Evolutionary conservation across 352 stramenopile species (phyloP).

Genomic region (Phytopythium aichiense): DNA sequence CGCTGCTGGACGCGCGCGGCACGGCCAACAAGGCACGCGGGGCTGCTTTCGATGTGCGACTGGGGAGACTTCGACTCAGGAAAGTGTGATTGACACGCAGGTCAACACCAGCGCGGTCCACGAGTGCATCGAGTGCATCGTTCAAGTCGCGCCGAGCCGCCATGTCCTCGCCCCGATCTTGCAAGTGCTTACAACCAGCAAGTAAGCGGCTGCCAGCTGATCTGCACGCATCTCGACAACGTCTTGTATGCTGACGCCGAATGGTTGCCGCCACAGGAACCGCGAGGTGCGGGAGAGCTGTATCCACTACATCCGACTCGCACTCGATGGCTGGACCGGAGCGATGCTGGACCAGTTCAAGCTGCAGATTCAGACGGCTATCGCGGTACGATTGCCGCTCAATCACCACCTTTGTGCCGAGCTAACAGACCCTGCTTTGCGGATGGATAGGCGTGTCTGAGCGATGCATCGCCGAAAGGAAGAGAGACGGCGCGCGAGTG

Average conservation of each 20-base stretch:
- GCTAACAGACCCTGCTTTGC: not conserved
- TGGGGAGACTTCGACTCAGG: not conserved
- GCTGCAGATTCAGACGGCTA: slow-evolving; percentile 29
- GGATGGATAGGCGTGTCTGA: slow-evolving; percentile 16
- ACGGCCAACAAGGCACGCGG: slow-evolving; percentile 44
- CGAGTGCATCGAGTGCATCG: slow-evolving; percentile 49
- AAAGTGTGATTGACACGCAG: slow-evolving; percentile 4
- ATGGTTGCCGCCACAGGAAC: slow-evolving; percentile 24
- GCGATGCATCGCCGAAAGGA: slow-evolving; percentile 52
- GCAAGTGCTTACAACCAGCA: slow-evolving; percentile 38
- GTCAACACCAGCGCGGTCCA: slow-evolving; percentile 49
- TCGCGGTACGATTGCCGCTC: slow-evolving; percentile 20
- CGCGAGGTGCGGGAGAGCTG: slow-evolving; percentile 60
- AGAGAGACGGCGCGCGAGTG: slow-evolving; percentile 50
- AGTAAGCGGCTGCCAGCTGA: slow-evolving; percentile 22
- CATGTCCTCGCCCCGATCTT: slow-evolving; percentile 48
- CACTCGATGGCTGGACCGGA: slow-evolving; percentile 32
- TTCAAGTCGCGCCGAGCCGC: slow-evolving; percentile 34
- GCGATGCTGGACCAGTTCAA: slow-evolving; percentile 41
- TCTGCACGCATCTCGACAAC: slow-evolving; percentile 1
- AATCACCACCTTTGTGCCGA: no score
- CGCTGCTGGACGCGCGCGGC: slow-evolving; percentile 48
- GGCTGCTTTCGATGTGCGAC: not conserved
- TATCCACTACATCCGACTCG: slow-evolving; percentile 42
- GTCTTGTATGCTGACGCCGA: not conserved